A percentile compares a stretch with the other conserved stretches of the same genome.
Conservation (phyloP, 345 rosid species). For the Mangifera indica region DNA sequence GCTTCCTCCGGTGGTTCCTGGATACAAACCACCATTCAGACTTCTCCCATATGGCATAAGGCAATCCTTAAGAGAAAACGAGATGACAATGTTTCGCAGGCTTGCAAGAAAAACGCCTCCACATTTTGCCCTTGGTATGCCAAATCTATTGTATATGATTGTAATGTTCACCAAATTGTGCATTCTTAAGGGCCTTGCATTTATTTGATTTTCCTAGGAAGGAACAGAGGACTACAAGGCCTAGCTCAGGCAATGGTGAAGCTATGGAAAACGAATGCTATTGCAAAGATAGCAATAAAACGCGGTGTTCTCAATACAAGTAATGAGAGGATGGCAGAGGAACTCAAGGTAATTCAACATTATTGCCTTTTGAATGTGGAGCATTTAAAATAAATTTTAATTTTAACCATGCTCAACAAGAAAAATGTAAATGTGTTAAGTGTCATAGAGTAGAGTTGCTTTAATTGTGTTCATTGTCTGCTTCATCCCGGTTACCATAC, state of each 20-base stretch:
- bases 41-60: constrained; percentile 69
- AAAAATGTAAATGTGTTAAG: neutral
- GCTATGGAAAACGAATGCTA: constrained; percentile 80
- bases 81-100: constrained; percentile 67
- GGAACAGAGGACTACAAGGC: constrained; percentile 84
- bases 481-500: neutral
- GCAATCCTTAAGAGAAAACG: constrained; percentile 49
- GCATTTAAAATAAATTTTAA: neutral
- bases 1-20: constrained; percentile 72
- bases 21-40: constrained; percentile 69
- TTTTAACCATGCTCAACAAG: neutral
- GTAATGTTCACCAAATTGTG: constrained; percentile 6
- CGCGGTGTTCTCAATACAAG: constrained; percentile 76
- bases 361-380: neutral
- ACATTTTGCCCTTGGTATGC: constrained; percentile 83
- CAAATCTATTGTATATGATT: constrained; percentile 2
- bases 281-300: constrained; percentile 92
- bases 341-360: constrained; percentile 61
- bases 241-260: constrained; percentile 80
- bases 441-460: neutral
- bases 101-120: constrained; percentile 72
- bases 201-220: constrained; percentile 45
- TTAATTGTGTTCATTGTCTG: neutral
- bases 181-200: constrained; percentile 20
- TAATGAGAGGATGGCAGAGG: constrained; percentile 95